A percentile compares a stretch with the other conserved stretches of the same genome.
phyloP scores from a whole-genome alignment of 352 stramenopile species.

The Globisporangium yorkense region DNA sequence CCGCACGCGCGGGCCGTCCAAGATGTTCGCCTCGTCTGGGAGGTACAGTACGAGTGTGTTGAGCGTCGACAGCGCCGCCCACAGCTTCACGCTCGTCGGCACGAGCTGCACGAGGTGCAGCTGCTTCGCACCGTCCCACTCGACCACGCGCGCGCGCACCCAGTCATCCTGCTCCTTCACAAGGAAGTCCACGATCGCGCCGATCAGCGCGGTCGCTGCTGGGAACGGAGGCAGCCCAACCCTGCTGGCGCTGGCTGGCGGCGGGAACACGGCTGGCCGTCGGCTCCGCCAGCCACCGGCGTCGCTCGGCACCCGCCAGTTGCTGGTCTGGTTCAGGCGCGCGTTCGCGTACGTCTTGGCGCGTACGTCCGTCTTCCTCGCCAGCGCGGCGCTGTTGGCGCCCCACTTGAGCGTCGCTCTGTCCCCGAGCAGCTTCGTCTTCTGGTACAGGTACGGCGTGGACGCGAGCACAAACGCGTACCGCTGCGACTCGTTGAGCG shows the following conservation, averaged over 20 bases:
- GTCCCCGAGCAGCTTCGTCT: slow-evolving; percentile 37
- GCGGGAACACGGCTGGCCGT: slow-evolving; percentile 42
- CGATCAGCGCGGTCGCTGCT: slow-evolving; percentile 31
- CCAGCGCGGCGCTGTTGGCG: neutral
- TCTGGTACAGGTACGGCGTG: slow-evolving; percentile 49
- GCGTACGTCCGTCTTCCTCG: slow-evolving; percentile 22
- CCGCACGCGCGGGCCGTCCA: slow-evolving; percentile 54
- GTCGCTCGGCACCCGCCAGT: slow-evolving; percentile 30
- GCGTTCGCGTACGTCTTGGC: slow-evolving; percentile 20
- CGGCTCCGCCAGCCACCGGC: slow-evolving; percentile 37
- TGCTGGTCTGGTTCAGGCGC: slow-evolving; percentile 27
- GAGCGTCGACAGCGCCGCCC: slow-evolving; percentile 36
- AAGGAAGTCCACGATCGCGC: slow-evolving; percentile 74
- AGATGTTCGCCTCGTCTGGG: slow-evolving; percentile 37
- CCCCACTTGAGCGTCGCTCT: slow-evolving; percentile 33
- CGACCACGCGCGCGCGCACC: slow-evolving; percentile 60
- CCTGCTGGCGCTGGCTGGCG: slow-evolving; percentile 17
- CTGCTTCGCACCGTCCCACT: slow-evolving; percentile 56
- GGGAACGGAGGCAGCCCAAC: slow-evolving; percentile 56
- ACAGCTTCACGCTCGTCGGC: slow-evolving; percentile 49
- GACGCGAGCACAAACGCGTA: slow-evolving; percentile 77
- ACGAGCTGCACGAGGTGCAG: slow-evolving; percentile 71
- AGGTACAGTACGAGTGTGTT: slow-evolving; percentile 75
- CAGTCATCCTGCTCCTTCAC: slow-evolving; percentile 61
- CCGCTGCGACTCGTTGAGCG: slow-evolving; percentile 31